phyloP scores from a whole-genome alignment of 2,329 filamentous ascomycete genomes.

The Talaromyces sp. region DNA sequence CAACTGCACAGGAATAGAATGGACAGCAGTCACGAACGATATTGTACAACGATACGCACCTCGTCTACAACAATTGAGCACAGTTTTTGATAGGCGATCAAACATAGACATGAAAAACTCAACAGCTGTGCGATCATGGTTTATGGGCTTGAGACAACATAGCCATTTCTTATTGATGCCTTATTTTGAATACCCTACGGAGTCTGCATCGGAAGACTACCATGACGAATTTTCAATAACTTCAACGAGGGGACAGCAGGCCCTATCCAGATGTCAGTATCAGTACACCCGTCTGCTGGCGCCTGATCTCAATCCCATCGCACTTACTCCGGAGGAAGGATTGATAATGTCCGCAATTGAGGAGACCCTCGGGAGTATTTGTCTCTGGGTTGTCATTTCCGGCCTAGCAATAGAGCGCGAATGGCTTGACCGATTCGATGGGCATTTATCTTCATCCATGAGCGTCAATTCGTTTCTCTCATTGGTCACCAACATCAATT shows the following conservation, averaged over 20 bases:
- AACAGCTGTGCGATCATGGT: background rate
- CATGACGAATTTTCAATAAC: background rate
- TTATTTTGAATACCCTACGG: background rate
- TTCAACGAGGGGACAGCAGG: background rate
- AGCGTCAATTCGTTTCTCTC: background rate
- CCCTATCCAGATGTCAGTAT: background rate
- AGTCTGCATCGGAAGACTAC: background rate
- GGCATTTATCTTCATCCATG: background rate
- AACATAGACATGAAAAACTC: constrained; percentile 32
- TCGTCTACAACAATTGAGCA: background rate
- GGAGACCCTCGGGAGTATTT: constrained; percentile 1
- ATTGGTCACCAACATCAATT: constrained; percentile 24
- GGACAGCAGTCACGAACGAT: background rate
- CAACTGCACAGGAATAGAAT: constrained; percentile 3
- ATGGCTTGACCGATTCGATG: background rate
- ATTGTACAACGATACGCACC: constrained; percentile 8
- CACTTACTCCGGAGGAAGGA: background rate
- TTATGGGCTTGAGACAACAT: background rate
- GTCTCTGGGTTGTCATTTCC: background rate
- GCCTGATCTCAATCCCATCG: background rate
- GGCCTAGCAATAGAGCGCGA: background rate
- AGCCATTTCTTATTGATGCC: constrained; percentile 7
- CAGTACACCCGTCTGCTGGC: background rate
- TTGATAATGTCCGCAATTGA: background rate
- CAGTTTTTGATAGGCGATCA: background rate